Conservation (phyloP, 1,284 basidiomycete genomes). For the Anthracocystis setariae region DNA sequence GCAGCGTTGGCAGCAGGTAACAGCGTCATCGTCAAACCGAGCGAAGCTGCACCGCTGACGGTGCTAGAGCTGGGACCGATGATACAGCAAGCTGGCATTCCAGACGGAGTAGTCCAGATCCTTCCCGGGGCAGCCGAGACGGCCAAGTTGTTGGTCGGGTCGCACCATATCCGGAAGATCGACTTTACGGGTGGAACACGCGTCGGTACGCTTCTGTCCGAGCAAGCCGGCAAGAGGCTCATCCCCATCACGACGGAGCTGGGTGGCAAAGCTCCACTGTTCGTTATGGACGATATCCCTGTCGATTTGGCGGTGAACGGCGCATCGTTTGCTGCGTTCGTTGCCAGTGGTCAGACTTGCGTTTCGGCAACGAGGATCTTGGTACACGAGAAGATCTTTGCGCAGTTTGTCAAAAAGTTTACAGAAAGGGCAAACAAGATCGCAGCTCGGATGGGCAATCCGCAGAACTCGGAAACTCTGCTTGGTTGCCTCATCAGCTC, state of each 20-base stretch:
- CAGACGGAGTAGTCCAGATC: constrained; percentile 77
- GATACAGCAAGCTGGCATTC: constrained; percentile 77
- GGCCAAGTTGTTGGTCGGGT: background rate
- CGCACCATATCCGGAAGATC: constrained; percentile 72
- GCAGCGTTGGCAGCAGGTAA: constrained; percentile 86
- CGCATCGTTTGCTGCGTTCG: constrained; percentile 78
- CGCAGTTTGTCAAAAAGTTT: constrained; percentile 75
- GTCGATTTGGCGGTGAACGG: constrained; percentile 75
- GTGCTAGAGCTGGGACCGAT: constrained; percentile 79
- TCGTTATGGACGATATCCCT: constrained; percentile 81
- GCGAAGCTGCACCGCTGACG: constrained; percentile 80
- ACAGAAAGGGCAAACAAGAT: constrained; percentile 76
- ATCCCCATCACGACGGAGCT: constrained; percentile 71
- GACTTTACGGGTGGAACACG: constrained; percentile 83
- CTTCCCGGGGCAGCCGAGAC: constrained; percentile 64
- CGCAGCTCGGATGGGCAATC: constrained; percentile 77
- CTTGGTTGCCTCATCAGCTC: constrained; percentile 77
- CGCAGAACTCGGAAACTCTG: constrained; percentile 72
- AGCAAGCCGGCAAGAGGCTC: background rate
- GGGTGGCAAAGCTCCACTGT: constrained; percentile 75
- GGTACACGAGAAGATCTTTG: constrained; percentile 73
- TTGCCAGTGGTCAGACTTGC: constrained; percentile 78
- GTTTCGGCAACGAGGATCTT: constrained; percentile 36
- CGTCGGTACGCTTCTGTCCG: constrained; percentile 72
- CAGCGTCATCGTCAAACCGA: constrained; percentile 77